Conservation (phyloP, 2,329 filamentous ascomycete genomes). For the Chaetomium strumarium region DNA sequence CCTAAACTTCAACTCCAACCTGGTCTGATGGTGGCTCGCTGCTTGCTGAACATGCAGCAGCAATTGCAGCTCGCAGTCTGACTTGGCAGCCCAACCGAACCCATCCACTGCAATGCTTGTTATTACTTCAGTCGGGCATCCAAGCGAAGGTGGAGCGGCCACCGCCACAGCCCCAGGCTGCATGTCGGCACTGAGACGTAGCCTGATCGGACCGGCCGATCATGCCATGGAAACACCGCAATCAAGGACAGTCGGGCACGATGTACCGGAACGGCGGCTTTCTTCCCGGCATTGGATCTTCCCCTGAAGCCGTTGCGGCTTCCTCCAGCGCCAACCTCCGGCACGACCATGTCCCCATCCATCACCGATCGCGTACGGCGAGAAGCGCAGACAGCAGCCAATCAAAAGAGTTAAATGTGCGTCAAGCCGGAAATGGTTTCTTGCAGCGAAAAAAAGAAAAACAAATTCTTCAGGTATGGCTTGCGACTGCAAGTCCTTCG, state of each 20-base stretch:
- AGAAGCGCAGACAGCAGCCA: not conserved
- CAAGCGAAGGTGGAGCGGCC: too few species aligned
- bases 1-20: too few species aligned
- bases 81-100: too few species aligned
- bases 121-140: too few species aligned
- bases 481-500: not conserved
- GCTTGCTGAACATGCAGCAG: too few species aligned
- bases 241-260: not conserved
- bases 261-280: not conserved
- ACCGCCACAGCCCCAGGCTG: too few species aligned
- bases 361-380: not conserved
- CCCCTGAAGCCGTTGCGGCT: not conserved
- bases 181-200: too few species aligned
- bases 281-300: not conserved
- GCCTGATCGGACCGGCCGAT: too few species aligned
- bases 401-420: slow-evolving; percentile 3
- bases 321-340: not conserved
- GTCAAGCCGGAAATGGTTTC: not conserved
- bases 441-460: slow-evolving; percentile 1
- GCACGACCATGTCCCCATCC: not conserved
- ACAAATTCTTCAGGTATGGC: not conserved
- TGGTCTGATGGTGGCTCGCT: too few species aligned
- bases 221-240: not conserved
- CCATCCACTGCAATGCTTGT: too few species aligned
- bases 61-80: too few species aligned